These are phyloP conservation scores for Tubosaeta sp. DNA, from an alignment of 768 basidiomycete genomes.

Conservation along the genomic window DNA sequence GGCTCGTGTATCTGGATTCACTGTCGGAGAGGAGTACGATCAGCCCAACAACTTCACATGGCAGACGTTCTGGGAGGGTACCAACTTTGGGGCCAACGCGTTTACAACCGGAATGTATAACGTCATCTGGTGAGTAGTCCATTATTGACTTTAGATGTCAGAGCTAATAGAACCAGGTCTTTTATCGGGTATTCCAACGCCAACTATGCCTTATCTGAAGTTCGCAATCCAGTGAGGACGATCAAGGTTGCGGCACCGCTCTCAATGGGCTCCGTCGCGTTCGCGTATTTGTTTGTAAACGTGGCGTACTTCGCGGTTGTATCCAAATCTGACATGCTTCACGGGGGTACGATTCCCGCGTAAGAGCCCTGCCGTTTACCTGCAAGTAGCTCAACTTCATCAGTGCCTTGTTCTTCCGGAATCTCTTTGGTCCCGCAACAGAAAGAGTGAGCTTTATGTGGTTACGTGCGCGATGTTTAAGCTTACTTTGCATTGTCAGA, in stretches of 20 bases:
- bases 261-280: conserved; percentile 55
- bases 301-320: conserved; percentile 74
- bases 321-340: conserved; percentile 62
- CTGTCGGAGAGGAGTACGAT: conserved; percentile 47
- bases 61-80: conserved; percentile 62
- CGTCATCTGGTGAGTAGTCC: conserved; percentile 55
- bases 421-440: conserved; percentile 59
- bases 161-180: conserved; percentile 41
- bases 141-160: background rate
- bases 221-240: conserved; percentile 64
- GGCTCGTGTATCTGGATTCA: conserved; percentile 44
- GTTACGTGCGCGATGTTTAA: background rate
- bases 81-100: conserved; percentile 50
- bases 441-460: conserved; percentile 44
- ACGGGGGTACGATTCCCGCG: conserved; percentile 67
- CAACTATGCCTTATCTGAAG: conserved; percentile 70
- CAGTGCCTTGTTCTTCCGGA: conserved; percentile 71
- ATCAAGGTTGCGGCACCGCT: conserved; percentile 68
- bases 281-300: conserved; percentile 62
- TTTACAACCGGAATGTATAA: conserved; percentile 63
- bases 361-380: conserved; percentile 27
- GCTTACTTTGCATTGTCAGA: conserved; percentile 32
- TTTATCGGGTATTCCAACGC: conserved; percentile 72
- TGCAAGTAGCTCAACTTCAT: background rate
- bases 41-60: conserved; percentile 56